Evolutionary conservation across 1,139 yeast genomes (phyloP).

Genomic region (Nakaseomyces bracarensis): DNA sequence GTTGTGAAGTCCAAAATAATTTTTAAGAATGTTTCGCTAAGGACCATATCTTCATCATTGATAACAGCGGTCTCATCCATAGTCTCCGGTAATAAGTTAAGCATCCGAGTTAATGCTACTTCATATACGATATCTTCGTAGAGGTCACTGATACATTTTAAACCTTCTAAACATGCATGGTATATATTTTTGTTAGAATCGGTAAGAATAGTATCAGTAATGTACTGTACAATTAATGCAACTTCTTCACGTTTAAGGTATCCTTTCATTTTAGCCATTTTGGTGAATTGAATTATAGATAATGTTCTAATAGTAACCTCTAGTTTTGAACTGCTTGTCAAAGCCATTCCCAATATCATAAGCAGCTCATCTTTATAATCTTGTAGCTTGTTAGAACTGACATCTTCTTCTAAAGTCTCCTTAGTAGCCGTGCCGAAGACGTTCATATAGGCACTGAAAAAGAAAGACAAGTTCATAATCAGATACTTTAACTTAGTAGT

Average conservation of each 20-base stretch:
- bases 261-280: slow-evolving; percentile 40
- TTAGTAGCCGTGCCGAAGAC: slow-evolving; percentile 29
- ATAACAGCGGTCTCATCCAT: slow-evolving; percentile 22
- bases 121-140: slow-evolving; percentile 46
- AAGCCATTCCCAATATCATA: slow-evolving; percentile 54
- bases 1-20: slow-evolving; percentile 36
- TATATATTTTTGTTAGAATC: slow-evolving; percentile 37
- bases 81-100: slow-evolving; percentile 43
- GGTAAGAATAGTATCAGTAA: slow-evolving; percentile 53
- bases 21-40: slow-evolving; percentile 36
- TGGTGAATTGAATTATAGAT: slow-evolving; percentile 56
- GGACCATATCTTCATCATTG: slow-evolving; percentile 22
- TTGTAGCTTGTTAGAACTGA: slow-evolving; percentile 32
- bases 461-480: slow-evolving; percentile 51
- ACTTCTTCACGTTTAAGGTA: slow-evolving; percentile 49
- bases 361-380: slow-evolving; percentile 57
- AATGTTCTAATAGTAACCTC: slow-evolving; percentile 64
- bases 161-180: slow-evolving; percentile 42
- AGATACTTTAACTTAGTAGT: slow-evolving; percentile 52
- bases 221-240: slow-evolving; percentile 54
- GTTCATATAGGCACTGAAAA: slow-evolving; percentile 39
- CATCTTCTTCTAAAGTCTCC: slow-evolving; percentile 12
- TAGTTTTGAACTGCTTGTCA: slow-evolving; percentile 55
- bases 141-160: slow-evolving; percentile 39
- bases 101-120: slow-evolving; percentile 51